A percentile compares a stretch with the other conserved stretches of the same genome.
Evolutionary conservation across 352 stramenopile species (phyloP).

Genomic region (Globisporangium acanthophoron): DNA sequence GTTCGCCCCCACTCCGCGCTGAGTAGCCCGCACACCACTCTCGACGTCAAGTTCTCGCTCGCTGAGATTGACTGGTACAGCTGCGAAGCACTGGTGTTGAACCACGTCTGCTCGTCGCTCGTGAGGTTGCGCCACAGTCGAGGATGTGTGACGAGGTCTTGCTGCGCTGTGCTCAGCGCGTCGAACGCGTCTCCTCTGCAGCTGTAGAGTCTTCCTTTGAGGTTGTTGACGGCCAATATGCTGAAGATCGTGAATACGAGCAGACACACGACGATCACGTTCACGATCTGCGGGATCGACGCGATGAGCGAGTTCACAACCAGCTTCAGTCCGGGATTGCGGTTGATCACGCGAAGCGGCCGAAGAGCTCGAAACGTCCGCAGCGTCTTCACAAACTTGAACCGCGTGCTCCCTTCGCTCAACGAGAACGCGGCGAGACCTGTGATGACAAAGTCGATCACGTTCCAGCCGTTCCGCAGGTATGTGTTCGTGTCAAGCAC

Average conservation of each 20-base stretch:
- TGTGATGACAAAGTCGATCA: conserved; percentile 89
- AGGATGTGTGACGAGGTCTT: conserved; percentile 42
- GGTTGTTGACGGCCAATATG: conserved; percentile 87
- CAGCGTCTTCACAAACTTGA: conserved; percentile 62
- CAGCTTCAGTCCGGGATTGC: conserved; percentile 58
- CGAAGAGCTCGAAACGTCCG: conserved; percentile 75
- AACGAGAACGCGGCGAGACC: conserved; percentile 65
- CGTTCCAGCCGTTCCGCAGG: conserved; percentile 84
- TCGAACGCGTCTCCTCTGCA: conserved; percentile 56
- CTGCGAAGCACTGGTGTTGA: conserved; percentile 16
- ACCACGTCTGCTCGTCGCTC: conserved; percentile 27
- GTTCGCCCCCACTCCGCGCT: conserved; percentile 32
- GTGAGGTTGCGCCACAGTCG: conserved; percentile 40
- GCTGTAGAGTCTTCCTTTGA: conserved; percentile 84
- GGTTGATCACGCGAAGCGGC: conserved; percentile 82
- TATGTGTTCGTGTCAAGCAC: conserved; percentile 61
- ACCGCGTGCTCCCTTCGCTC: conserved; percentile 56
- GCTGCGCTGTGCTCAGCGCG: conserved; percentile 24
- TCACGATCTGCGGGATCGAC: conserved; percentile 74
- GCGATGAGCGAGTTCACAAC: conserved; percentile 79
- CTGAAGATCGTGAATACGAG: conserved; percentile 87
- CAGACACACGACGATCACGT: conserved; percentile 79
- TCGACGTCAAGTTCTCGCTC: conserved; percentile 29
- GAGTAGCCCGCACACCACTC: conserved; percentile 34
- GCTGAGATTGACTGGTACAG: conserved; percentile 12